These are phyloP conservation scores for Aspergillus proliferans DNA, from an alignment of 2,329 filamentous ascomycete species.

Conservation along the genomic window DNA sequence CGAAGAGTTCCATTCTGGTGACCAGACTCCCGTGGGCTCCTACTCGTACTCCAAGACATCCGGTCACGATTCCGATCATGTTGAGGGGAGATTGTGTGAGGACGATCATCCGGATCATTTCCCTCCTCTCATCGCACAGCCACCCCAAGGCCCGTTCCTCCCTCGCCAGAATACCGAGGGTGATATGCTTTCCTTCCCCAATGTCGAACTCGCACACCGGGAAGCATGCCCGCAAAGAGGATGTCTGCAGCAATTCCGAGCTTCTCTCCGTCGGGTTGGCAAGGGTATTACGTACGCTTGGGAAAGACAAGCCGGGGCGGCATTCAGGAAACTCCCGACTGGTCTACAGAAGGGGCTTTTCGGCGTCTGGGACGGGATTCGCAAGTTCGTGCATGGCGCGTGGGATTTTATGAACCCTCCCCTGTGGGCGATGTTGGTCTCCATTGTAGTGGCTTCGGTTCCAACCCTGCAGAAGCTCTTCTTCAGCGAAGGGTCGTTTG, in stretches of 20 bases:
- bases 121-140: conserved; percentile 22
- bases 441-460: conserved; percentile 85
- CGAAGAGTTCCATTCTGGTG: conserved; percentile 30
- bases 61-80: conserved; percentile 1
- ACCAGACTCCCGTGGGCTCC: conserved; percentile 34
- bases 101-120: conserved; percentile 14
- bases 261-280: conserved; percentile 15
- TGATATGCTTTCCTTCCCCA: conserved; percentile 56
- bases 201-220: conserved; percentile 26
- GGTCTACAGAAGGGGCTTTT: conserved; percentile 48
- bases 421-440: conserved; percentile 90
- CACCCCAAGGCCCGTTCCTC: conserved; percentile 31
- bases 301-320: conserved; percentile 14
- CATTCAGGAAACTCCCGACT: conserved; percentile 48
- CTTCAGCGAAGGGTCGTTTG: conserved; percentile 80
- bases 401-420: conserved; percentile 98
- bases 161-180: conserved; percentile 39
- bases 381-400: conserved; percentile 58
- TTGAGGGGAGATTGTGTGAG: conserved; percentile 9
- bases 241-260: conserved; percentile 22
- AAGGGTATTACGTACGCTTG: conserved; percentile 14
- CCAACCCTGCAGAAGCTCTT: conserved; percentile 76
- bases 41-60: conserved; percentile 32
- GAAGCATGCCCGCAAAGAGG: conserved; percentile 22
- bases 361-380: conserved; percentile 33